Percentiles rank a stretch among this genome's conserved stretches.
Evolutionary conservation across 75 land plant genomes (phyloP).

Genomic region (Adiantum capillusveneris): DNA sequence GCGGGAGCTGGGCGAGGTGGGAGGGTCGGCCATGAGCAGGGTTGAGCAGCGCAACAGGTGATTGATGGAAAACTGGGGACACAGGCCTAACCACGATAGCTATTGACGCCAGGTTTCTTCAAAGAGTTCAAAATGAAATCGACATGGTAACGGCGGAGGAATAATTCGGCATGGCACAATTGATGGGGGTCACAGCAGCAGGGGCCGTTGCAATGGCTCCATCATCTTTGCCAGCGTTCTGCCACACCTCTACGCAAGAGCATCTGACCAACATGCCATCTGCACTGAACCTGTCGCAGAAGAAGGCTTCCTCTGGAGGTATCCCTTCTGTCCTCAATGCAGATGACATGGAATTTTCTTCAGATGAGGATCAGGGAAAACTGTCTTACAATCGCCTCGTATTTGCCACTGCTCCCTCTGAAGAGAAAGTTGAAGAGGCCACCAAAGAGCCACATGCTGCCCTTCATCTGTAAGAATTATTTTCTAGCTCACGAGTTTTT

Average conservation of each 20-base stretch:
- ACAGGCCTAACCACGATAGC: too few species aligned
- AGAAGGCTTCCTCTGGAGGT: background rate
- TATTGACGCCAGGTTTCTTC: too few species aligned
- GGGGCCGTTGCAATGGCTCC: background rate
- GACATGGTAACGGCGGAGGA: too few species aligned
- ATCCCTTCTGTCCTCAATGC: background rate
- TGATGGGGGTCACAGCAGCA: background rate
- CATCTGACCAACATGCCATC: background rate
- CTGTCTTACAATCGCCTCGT: background rate
- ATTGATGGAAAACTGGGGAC: too few species aligned
- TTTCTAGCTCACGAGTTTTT: background rate
- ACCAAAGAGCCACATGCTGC: background rate
- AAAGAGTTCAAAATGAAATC: too few species aligned
- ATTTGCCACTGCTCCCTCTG: background rate
- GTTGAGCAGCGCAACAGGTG: too few species aligned
- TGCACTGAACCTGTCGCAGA: background rate
- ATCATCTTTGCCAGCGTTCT: background rate
- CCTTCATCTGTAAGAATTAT: background rate
- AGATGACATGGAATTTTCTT: background rate
- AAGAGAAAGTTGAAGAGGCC: constrained; percentile 1
- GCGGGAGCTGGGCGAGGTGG: too few species aligned
- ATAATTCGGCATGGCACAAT: background rate
- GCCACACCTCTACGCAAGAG: background rate
- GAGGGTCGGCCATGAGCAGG: too few species aligned
- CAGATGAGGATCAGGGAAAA: background rate